Percentiles rank a stretch among this genome's conserved stretches.
These are phyloP conservation scores for Solanum rostratum DNA, from an alignment of 257 asterid species.

Conservation along the genomic window DNA sequence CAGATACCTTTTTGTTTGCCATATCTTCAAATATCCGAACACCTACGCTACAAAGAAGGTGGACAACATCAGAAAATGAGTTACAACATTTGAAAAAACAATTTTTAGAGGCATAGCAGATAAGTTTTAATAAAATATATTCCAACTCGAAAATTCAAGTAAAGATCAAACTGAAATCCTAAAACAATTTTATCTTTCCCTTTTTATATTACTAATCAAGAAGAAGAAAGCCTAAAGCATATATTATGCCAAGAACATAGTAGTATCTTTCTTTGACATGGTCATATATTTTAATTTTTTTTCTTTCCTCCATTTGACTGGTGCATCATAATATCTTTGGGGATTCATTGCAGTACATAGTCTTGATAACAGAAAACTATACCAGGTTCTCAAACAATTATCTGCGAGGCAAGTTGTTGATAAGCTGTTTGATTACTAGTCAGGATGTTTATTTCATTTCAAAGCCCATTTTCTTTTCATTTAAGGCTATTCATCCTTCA, in stretches of 20 bases:
- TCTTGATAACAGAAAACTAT: background rate
- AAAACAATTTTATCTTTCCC: background rate
- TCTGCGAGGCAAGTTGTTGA: background rate
- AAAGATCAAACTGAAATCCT: background rate
- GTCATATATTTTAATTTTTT: background rate
- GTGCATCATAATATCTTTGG: background rate
- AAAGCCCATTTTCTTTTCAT: background rate
- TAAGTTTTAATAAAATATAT: background rate
- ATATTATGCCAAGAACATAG: background rate
- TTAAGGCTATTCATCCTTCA: background rate
- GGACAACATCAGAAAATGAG: background rate
- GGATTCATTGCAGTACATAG: background rate
- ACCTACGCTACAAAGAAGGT: constrained; percentile 44
- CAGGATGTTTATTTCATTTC: background rate
- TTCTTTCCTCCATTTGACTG: background rate
- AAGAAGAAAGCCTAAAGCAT: background rate
- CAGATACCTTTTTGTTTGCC: constrained; percentile 58
- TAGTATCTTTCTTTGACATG: background rate
- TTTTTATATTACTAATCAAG: background rate
- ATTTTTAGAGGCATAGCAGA: background rate
- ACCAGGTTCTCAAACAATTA: background rate
- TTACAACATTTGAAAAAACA: background rate
- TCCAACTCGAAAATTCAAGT: background rate
- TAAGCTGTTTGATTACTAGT: background rate
- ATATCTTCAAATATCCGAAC: constrained; percentile 93